Evolutionary conservation across 2,329 filamentous ascomycete genomes (phyloP).

Genomic region (Diaporthe caulivora): DNA sequence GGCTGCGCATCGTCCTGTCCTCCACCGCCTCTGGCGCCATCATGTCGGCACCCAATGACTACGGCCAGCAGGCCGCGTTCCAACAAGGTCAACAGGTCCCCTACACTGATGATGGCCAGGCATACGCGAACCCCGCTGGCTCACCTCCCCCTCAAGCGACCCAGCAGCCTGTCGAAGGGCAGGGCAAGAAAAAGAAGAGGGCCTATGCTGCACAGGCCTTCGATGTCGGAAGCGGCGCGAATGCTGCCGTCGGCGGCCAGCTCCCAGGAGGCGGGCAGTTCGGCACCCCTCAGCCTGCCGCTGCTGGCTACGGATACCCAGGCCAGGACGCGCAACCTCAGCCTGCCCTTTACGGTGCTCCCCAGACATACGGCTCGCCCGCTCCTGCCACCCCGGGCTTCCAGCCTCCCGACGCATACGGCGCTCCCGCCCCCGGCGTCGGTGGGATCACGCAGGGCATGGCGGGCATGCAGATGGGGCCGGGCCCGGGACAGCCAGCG

Average conservation of each 20-base stretch:
- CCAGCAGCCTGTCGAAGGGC: slow-evolving; percentile 53
- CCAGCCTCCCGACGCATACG: slow-evolving; percentile 65
- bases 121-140: slow-evolving; percentile 53
- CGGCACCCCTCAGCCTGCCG: slow-evolving; percentile 57
- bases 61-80: slow-evolving; percentile 61
- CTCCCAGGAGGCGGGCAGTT: slow-evolving; percentile 57
- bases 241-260: slow-evolving; percentile 71
- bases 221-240: slow-evolving; percentile 89
- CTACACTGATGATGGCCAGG: slow-evolving; percentile 53
- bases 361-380: slow-evolving; percentile 58
- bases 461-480: slow-evolving; percentile 84
- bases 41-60: slow-evolving; percentile 71
- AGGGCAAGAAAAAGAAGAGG: slow-evolving; percentile 87
- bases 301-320: slow-evolving; percentile 71
- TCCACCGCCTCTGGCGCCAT: slow-evolving; percentile 46
- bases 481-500: slow-evolving; percentile 60
- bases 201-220: slow-evolving; percentile 95
- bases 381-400: slow-evolving; percentile 50
- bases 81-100: slow-evolving; percentile 54
- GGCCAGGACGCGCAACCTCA: slow-evolving; percentile 59
- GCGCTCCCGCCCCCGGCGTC: slow-evolving; percentile 62
- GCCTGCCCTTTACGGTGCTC: slow-evolving; percentile 56
- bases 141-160: slow-evolving; percentile 50
- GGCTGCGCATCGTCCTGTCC: slow-evolving; percentile 39
- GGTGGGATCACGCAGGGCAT: slow-evolving; percentile 86